A percentile compares a stretch with the other conserved stretches of the same genome.
Conservation (phyloP, 2,329 filamentous ascomycete species). For the Penicillium rolfsii region DNA sequence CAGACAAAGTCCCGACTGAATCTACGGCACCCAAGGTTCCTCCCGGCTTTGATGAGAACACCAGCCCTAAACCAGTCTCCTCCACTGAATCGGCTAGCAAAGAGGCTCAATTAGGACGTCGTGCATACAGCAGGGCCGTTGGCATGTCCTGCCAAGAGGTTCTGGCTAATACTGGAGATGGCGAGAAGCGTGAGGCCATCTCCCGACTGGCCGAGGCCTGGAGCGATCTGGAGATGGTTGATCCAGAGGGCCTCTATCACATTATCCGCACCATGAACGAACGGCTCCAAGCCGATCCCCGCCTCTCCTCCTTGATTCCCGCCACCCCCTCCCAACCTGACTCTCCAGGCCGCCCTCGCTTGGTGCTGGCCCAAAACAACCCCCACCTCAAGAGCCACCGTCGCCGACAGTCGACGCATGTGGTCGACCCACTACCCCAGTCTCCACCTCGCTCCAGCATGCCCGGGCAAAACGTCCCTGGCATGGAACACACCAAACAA, state of each 20-base stretch:
- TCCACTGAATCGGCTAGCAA: constrained; percentile 59
- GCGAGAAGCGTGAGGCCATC: constrained; percentile 79
- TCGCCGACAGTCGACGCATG: constrained; percentile 59
- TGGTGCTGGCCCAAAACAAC: constrained; percentile 79
- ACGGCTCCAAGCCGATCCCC: constrained; percentile 60
- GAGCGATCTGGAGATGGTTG: constrained; percentile 78
- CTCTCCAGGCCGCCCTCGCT: constrained; percentile 60
- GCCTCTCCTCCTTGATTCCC: constrained; percentile 46
- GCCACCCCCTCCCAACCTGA: constrained; percentile 39
- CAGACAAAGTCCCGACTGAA: constrained; percentile 60
- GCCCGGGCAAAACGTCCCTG: constrained; percentile 63
- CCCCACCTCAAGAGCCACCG: constrained; percentile 81
- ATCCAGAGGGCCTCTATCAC: constrained; percentile 88
- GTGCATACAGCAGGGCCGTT: constrained; percentile 78
- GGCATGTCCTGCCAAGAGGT: constrained; percentile 84
- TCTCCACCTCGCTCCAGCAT: constrained; percentile 49
- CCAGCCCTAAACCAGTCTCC: constrained; percentile 40
- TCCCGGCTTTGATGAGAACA: constrained; percentile 45
- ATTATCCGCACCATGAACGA: constrained; percentile 77
- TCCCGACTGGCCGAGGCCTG: constrained; percentile 84
- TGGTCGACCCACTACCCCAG: constrained; percentile 42
- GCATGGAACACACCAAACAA: constrained; percentile 91
- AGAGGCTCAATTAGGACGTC: constrained; percentile 79
- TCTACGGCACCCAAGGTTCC: constrained; percentile 29
- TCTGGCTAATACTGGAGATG: constrained; percentile 73